Conservation (phyloP, 2,329 filamentous ascomycete genomes). For the Fusarium kyushuense region DNA sequence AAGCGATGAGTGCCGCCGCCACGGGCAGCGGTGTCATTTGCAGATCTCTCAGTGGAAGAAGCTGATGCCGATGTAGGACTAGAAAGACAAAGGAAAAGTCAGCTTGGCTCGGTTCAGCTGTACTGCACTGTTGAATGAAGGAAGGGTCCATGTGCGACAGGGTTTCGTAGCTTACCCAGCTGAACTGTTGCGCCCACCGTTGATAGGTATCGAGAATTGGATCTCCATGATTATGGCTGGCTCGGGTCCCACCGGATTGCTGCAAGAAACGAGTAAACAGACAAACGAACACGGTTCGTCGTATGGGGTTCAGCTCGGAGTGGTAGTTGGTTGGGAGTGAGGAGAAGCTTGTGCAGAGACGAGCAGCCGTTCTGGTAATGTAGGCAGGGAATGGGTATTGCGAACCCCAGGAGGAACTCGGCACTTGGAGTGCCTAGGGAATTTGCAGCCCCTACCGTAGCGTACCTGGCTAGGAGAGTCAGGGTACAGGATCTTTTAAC, state of each 20-base stretch:
- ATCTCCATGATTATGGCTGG: constrained; percentile 52
- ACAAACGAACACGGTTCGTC: not conserved
- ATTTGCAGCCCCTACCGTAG: constrained; percentile 15
- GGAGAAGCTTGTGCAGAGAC: constrained; percentile 32
- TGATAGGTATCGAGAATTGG: constrained; percentile 54
- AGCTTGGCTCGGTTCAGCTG: constrained; percentile 30
- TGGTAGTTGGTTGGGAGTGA: constrained; percentile 17
- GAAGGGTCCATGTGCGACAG: constrained; percentile 17
- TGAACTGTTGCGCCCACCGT: constrained; percentile 33
- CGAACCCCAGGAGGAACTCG: constrained; percentile 21
- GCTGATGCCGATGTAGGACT: constrained; percentile 34
- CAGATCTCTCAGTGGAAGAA: constrained; percentile 31
- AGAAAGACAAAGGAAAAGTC: not conserved
- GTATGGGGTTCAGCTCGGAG: constrained; percentile 10
- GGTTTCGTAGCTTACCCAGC: constrained; percentile 44
- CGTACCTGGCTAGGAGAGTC: constrained; percentile 25
- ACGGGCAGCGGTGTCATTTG: constrained; percentile 35
- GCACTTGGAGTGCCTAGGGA: constrained; percentile 24
- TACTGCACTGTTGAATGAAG: not conserved
- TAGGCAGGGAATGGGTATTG: constrained; percentile 2
- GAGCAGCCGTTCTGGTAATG: constrained; percentile 29
- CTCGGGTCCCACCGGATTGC: constrained; percentile 12
- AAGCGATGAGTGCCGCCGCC: constrained; percentile 54
- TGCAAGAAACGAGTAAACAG: constrained; percentile 1
- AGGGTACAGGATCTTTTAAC: constrained; percentile 18